Evolutionary conservation across 371 early-diverging fungal species (phyloP).

Genomic region (Apophysomyces trapeziformis): DNA sequence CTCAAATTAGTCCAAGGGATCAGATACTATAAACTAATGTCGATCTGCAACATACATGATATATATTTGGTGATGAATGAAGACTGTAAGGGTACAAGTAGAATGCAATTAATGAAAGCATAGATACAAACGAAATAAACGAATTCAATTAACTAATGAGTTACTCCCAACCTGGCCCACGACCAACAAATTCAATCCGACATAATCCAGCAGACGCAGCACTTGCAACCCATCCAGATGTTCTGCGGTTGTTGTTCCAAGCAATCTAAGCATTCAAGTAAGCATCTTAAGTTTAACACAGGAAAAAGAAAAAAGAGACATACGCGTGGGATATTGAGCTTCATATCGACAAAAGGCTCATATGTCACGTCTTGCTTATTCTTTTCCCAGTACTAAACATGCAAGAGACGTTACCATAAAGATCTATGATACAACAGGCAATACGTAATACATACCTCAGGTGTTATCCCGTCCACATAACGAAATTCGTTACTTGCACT

Average conservation of each 20-base stretch:
- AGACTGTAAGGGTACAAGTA: not conserved
- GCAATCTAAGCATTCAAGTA: slow-evolving; percentile 4
- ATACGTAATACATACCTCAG: slow-evolving; percentile 12
- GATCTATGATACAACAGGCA: not conserved
- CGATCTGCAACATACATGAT: no score
- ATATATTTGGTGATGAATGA: no score
- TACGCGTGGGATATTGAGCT: not conserved
- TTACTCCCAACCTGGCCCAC: slow-evolving; percentile 13
- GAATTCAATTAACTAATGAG: no score
- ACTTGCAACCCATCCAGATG: slow-evolving; percentile 21
- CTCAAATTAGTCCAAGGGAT: no score
- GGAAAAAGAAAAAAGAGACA: not conserved
- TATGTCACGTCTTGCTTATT: not conserved
- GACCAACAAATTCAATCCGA: slow-evolving; percentile 27
- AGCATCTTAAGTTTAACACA: no score
- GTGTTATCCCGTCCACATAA: slow-evolving; percentile 23
- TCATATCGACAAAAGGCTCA: not conserved
- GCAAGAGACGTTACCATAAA: no score
- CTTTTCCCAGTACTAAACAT: not conserved
- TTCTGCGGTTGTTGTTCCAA: slow-evolving; percentile 23
- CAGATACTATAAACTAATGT: no score
- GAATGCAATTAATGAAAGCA: no score
- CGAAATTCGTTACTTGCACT: slow-evolving; percentile 8
- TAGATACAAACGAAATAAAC: no score
- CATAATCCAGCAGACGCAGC: slow-evolving; percentile 24